These are phyloP conservation scores for Plectosphaerella cucumerina DNA, from an alignment of 2,329 filamentous ascomycete species.

Conservation along the genomic window DNA sequence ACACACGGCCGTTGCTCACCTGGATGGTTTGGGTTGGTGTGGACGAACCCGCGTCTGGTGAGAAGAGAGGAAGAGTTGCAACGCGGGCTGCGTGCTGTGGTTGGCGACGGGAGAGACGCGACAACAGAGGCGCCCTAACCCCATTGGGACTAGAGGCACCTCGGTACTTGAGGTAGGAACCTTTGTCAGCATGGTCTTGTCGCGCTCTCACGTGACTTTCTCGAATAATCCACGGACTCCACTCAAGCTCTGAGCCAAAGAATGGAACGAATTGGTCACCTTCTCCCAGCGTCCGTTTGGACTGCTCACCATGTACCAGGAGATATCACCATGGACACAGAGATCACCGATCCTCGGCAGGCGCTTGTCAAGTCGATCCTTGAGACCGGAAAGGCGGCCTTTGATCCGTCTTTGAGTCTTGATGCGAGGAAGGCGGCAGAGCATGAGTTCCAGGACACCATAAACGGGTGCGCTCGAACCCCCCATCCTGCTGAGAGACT, in stretches of 20 bases:
- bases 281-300: too few relatives aligned
- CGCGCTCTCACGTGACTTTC: background rate
- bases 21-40: background rate
- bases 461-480: slow-evolving; percentile 36
- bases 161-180: too few relatives aligned
- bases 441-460: slow-evolving; percentile 39
- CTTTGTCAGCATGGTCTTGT: background rate
- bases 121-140: too few relatives aligned
- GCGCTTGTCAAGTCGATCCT: slow-evolving; percentile 27
- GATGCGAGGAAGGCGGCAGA: slow-evolving; percentile 27
- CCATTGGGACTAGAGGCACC: too few relatives aligned
- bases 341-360: slow-evolving; percentile 4
- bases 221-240: background rate
- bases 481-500: too few relatives aligned
- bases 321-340: slow-evolving; percentile 6
- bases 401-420: slow-evolving; percentile 35
- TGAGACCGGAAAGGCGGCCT: slow-evolving; percentile 42
- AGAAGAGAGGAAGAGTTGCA: too few relatives aligned
- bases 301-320: too few relatives aligned
- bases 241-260: background rate
- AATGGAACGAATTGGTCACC: too few relatives aligned
- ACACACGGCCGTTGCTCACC: background rate
- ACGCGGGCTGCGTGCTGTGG: too few relatives aligned
- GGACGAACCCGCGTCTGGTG: too few relatives aligned
- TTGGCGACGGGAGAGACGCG: too few relatives aligned